Base-by-base conservation (phyloP, 140 eudicot species). In the Bidens hawaiensis region DNA sequence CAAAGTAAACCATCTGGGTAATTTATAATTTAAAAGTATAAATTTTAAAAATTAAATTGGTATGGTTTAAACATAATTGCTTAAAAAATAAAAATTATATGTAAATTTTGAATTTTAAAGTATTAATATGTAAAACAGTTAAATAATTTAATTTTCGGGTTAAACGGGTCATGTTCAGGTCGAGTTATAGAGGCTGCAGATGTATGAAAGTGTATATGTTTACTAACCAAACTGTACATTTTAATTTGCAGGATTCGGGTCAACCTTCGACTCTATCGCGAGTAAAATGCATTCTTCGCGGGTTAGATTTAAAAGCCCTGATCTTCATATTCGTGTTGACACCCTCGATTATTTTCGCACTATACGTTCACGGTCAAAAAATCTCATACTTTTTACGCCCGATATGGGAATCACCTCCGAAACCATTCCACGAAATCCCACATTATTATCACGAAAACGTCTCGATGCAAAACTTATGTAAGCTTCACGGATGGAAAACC, bases 401-500 rank as follows among this genome's bases (percentile, higher is more conserved):
- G 1, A 48, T 91, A n/a, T 91, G 99, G 99, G 96, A 91, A 60
- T 60, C 79, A 6, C 99, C 96, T 14, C 99, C 96, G 0, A 91
- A 91, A 70, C 95, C 95, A 2, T 91, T 91, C 70, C 64, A 78
- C 33, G 93, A 87, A 68, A 91, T 85, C 48, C 95, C 99, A 19
- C 99, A 91, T 58, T 91, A 87, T 45, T 91, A 91, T 53, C 90
- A 87, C 48, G 96, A 91, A 70, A 91, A 91, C 22, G 95, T 87
- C 7, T 82, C 98, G 0, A 91, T 91, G 98, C 81, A 87, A 42
- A 78, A 87, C 42, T 86, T 91, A 2, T 91, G 98, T 28, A 87
- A 69, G 51, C 98, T 87, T 60, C 99, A 91, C 24, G 96, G 99
- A 24, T 91, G 99, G 96, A 83, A 79, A n/a, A 81, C 79, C 16